A percentile compares a stretch with the other conserved stretches of the same genome.
phyloP scores from a whole-genome alignment of 2,329 filamentous ascomycete genomes.

The Penicillium sp. region DNA sequence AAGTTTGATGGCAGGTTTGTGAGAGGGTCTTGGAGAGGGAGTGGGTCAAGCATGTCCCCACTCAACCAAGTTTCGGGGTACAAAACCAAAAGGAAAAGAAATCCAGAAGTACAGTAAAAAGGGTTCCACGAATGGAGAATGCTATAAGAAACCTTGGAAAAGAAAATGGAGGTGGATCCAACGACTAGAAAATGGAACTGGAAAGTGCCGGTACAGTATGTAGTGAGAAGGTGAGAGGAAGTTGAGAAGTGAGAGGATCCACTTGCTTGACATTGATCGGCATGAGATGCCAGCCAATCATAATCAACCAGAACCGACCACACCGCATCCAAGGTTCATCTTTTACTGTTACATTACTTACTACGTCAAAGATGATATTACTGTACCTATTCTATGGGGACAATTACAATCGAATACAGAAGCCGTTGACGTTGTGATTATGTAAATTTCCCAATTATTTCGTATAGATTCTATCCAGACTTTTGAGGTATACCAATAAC shows the following conservation, averaged over 20 bases:
- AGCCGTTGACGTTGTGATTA: too few species aligned
- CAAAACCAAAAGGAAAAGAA: background rate
- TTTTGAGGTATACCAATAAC: too few species aligned
- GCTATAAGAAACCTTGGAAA: too few species aligned
- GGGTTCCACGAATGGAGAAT: background rate
- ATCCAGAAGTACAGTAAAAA: background rate
- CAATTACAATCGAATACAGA: background rate
- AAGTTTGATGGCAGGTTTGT: background rate
- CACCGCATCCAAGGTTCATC: background rate
- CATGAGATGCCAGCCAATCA: slow-evolving; percentile 28
- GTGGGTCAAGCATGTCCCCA: background rate
- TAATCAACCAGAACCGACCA: background rate
- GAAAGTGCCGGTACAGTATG: background rate
- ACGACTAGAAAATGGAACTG: background rate
- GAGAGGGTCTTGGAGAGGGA: background rate
- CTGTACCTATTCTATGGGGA: background rate
- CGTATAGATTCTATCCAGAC: too few species aligned
- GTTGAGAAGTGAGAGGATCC: background rate
- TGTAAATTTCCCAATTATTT: too few species aligned
- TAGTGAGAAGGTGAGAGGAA: background rate
- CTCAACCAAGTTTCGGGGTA: background rate
- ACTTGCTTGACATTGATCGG: slow-evolving; percentile 9
- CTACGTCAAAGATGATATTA: background rate
- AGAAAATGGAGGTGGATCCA: background rate
- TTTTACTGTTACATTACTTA: background rate